Evolutionary conservation across 805 yeast genomes (phyloP).

Genomic region (Metschnikowia vanudenii): DNA sequence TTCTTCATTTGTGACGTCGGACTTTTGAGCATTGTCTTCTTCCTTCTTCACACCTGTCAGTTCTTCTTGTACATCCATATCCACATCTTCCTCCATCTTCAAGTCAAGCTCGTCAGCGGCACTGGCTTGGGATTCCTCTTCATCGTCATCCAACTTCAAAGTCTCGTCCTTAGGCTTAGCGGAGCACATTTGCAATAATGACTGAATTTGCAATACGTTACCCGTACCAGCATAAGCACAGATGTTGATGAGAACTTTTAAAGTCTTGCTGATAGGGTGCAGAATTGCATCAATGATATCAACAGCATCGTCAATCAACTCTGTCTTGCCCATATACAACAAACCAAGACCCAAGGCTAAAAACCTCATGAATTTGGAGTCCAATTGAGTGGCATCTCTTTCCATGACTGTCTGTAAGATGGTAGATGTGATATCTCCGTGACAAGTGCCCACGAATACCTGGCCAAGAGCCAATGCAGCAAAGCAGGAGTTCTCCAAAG

Average conservation of each 20-base stretch:
- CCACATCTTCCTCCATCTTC: slow-evolving; percentile 25
- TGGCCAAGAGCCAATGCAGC: slow-evolving; percentile 94
- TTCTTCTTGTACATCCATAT: slow-evolving; percentile 30
- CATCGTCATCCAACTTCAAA: slow-evolving; percentile 41
- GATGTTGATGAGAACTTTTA: slow-evolving; percentile 84
- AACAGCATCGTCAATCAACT: slow-evolving; percentile 88
- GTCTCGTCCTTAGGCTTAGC: slow-evolving; percentile 47
- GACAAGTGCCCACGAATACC: slow-evolving; percentile 91
- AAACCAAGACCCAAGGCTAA: slow-evolving; percentile 90
- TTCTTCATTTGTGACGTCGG: slow-evolving; percentile 19
- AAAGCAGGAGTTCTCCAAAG: slow-evolving; percentile 77
- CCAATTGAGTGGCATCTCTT: slow-evolving; percentile 72
- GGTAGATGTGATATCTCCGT: slow-evolving; percentile 91
- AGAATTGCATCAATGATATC: slow-evolving; percentile 94
- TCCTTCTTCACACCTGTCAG: slow-evolving; percentile 19
- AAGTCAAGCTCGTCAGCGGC: slow-evolving; percentile 18
- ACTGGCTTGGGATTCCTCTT: slow-evolving; percentile 31
- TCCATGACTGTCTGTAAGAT: slow-evolving; percentile 88
- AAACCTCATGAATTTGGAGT: slow-evolving; percentile 84
- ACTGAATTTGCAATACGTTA: slow-evolving; percentile 91
- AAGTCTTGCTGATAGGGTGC: slow-evolving; percentile 86
- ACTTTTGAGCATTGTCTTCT: slow-evolving; percentile 15
- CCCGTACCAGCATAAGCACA: slow-evolving; percentile 98
- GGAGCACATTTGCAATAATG: slow-evolving; percentile 83
- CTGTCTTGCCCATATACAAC: slow-evolving; percentile 89